Conservation (phyloP, 257 asterid genomes). For the Solanum sparsipilum region DNA sequence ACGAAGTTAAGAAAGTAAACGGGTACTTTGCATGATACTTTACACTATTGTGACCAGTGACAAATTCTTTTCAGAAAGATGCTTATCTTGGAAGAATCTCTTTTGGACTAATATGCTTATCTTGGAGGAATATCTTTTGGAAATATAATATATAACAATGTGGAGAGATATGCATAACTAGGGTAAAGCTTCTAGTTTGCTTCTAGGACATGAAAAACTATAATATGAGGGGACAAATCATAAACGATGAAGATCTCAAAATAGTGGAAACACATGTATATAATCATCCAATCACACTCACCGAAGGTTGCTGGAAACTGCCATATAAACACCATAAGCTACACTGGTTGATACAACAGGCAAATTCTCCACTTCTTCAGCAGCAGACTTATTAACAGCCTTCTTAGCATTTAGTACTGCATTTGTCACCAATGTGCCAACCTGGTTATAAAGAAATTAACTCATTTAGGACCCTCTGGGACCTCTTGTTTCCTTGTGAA, state of each 20-base stretch:
- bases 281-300: conserved; percentile 16
- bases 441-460: conserved; percentile 28
- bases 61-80: neutral
- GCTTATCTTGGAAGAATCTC: neutral
- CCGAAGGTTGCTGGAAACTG: conserved; percentile 91
- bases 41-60: neutral
- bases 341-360: conserved; percentile 72
- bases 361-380: conserved; percentile 58
- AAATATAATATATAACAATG: neutral
- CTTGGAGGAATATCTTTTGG: neutral
- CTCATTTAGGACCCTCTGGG: neutral
- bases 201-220: neutral
- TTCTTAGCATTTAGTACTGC: conserved; percentile 65
- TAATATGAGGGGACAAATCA: neutral
- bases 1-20: neutral
- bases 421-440: conserved; percentile 73
- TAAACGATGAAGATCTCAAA: neutral
- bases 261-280: neutral
- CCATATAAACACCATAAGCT: conserved; percentile 89
- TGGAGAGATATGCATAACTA: neutral
- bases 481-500: neutral
- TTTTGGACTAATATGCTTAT: neutral
- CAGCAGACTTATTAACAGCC: conserved; percentile 47
- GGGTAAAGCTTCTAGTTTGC: neutral
- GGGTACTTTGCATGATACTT: neutral